Evolutionary conservation across 352 stramenopile genomes (phyloP).

Genomic region (Phytophthora uliginosa): DNA sequence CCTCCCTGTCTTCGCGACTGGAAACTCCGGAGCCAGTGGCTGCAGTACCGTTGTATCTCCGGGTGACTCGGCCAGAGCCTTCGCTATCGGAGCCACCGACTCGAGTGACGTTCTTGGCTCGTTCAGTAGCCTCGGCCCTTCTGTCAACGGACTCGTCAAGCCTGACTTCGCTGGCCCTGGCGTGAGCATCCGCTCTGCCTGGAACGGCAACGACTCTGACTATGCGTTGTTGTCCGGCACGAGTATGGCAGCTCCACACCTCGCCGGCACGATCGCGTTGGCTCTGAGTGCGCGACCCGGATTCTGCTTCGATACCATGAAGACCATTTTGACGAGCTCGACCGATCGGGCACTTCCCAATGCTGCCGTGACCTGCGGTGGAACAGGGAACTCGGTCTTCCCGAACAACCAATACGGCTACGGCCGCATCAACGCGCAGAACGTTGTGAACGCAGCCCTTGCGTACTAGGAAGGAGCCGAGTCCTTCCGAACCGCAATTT

Average conservation of each 20-base stretch:
- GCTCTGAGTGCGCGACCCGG: conserved; percentile 45
- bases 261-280: conserved; percentile 61
- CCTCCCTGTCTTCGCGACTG: conserved; percentile 61
- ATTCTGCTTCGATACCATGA: conserved; percentile 44
- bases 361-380: conserved; percentile 37
- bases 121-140: conserved; percentile 55
- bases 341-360: conserved; percentile 21
- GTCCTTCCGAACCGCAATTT: not conserved
- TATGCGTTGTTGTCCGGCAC: conserved; percentile 61
- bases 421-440: conserved; percentile 56
- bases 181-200: conserved; percentile 47
- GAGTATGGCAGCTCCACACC: conserved; percentile 64
- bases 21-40: conserved; percentile 47
- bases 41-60: conserved; percentile 47
- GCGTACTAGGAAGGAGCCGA: conserved; percentile 21
- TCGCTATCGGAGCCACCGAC: conserved; percentile 52
- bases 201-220: conserved; percentile 40
- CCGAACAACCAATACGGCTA: conserved; percentile 75
- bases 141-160: conserved; percentile 47
- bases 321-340: conserved; percentile 31
- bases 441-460: conserved; percentile 38
- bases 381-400: conserved; percentile 38
- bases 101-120: conserved; percentile 40
- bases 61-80: conserved; percentile 44
- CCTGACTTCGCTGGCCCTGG: conserved; percentile 57